These are phyloP conservation scores for Botryotinia narcissicola DNA, from an alignment of 2,329 filamentous ascomycete genomes.

Conservation along the genomic window DNA sequence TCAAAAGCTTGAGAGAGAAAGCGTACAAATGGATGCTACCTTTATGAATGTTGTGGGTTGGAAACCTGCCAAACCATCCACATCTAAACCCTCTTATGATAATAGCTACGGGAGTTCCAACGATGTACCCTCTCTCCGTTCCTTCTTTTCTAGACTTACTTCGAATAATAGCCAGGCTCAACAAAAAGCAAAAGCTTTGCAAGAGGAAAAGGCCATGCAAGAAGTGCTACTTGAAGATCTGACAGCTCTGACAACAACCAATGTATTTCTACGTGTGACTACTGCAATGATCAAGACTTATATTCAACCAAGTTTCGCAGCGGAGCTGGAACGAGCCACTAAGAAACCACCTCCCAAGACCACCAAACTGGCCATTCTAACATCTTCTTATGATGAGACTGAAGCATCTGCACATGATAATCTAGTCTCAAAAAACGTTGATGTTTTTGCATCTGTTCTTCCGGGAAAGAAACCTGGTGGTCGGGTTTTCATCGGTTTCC, in stretches of 20 bases:
- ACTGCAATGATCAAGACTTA: slow-evolving; percentile 79
- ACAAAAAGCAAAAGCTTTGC: slow-evolving; percentile 54
- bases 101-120: slow-evolving; percentile 47
- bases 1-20: slow-evolving; percentile 74
- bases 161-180: slow-evolving; percentile 51
- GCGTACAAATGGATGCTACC: slow-evolving; percentile 85
- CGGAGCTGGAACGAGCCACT: slow-evolving; percentile 89
- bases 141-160: slow-evolving; percentile 78
- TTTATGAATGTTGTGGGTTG: slow-evolving; percentile 88
- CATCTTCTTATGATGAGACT: slow-evolving; percentile 85
- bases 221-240: slow-evolving; percentile 68
- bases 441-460: slow-evolving; percentile 87
- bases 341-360: slow-evolving; percentile 93
- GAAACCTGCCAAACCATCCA: slow-evolving; percentile 56
- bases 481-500: slow-evolving; percentile 94
- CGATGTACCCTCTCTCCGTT: slow-evolving; percentile 64
- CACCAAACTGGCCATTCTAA: slow-evolving; percentile 83
- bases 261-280: slow-evolving; percentile 85
- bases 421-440: slow-evolving; percentile 56
- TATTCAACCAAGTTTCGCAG: slow-evolving; percentile 68
- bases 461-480: slow-evolving; percentile 80
- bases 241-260: slow-evolving; percentile 66
- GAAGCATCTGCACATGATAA: slow-evolving; percentile 50
- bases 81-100: slow-evolving; percentile 34
- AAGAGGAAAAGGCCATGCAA: slow-evolving; percentile 62